A percentile compares a stretch with the other conserved stretches of the same genome.
These are phyloP conservation scores for Venturia aucupariae DNA, from an alignment of 2,329 filamentous ascomycete species.

Conservation along the genomic window DNA sequence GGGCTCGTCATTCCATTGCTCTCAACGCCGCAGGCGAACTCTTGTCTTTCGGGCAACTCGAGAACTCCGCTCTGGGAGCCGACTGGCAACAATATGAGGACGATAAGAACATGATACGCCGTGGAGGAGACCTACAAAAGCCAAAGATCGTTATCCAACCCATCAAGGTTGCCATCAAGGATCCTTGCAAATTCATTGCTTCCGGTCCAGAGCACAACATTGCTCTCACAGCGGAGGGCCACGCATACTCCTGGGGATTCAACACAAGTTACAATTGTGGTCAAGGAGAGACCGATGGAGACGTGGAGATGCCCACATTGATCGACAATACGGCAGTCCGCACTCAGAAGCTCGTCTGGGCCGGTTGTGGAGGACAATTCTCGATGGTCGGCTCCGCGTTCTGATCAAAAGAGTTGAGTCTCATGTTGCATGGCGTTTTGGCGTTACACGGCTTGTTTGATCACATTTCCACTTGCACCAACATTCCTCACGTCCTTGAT, in stretches of 20 bases:
- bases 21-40: constrained; percentile 45
- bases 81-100: constrained; percentile 23
- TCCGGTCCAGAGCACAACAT: constrained; percentile 67
- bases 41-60: constrained; percentile 51
- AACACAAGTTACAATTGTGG: constrained; percentile 73
- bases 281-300: constrained; percentile 57
- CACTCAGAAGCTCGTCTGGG: constrained; percentile 63
- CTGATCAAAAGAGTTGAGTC: not conserved
- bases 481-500: constrained; percentile 5
- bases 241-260: constrained; percentile 73
- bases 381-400: constrained; percentile 36
- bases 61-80: constrained; percentile 46
- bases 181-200: constrained; percentile 9
- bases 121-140: constrained; percentile 51
- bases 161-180: constrained; percentile 45
- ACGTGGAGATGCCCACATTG: constrained; percentile 65
- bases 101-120: constrained; percentile 33
- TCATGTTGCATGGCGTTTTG: not conserved
- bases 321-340: constrained; percentile 80
- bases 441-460: not conserved
- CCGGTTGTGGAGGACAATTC: constrained; percentile 84
- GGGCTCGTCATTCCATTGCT: constrained; percentile 64
- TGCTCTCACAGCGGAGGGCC: constrained; percentile 58
- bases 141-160: constrained; percentile 66
- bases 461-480: not conserved